phyloP scores from a whole-genome alignment of 768 basidiomycete genomes.

The Pleurotus djamor region DNA sequence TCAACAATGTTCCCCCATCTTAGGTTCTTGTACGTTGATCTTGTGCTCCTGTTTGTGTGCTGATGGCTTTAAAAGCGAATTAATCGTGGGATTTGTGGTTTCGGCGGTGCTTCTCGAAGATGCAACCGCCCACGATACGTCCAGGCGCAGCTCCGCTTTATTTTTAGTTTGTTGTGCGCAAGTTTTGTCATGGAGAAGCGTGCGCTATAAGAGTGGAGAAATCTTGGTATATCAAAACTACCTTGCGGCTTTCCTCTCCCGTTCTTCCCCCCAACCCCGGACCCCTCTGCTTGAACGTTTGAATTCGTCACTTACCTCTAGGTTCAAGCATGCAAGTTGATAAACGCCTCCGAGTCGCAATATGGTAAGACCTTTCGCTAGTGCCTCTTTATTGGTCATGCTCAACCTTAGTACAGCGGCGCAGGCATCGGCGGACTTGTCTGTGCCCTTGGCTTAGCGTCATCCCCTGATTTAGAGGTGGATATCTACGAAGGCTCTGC shows the following conservation, averaged over 20 bases:
- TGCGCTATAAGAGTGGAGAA: not conserved
- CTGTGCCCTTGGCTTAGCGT: constrained; percentile 42
- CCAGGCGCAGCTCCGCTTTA: not conserved
- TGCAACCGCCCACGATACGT: not conserved
- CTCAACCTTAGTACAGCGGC: constrained; percentile 32
- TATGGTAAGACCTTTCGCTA: constrained; percentile 40
- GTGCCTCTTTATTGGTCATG: constrained; percentile 9
- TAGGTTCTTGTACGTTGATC: not conserved
- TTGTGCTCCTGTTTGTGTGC: not conserved
- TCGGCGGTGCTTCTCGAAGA: not conserved
- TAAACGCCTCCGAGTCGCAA: constrained; percentile 46
- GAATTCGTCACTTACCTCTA: not conserved
- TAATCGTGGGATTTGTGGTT: not conserved
- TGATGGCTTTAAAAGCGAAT: not conserved
- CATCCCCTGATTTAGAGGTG: constrained; percentile 52
- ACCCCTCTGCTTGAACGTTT: no score
- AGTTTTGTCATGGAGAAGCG: not conserved
- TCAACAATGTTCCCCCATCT: not conserved
- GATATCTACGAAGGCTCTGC: constrained; percentile 53
- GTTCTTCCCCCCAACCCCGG: not conserved
- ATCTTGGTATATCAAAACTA: not conserved
- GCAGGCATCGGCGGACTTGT: constrained; percentile 51
- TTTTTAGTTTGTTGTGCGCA: not conserved
- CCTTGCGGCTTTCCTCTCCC: not conserved
- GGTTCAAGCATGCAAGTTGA: constrained; percentile 1